phyloP scores from a whole-genome alignment of 2,329 filamentous ascomycete species.

The Clarireedia hainanense region DNA sequence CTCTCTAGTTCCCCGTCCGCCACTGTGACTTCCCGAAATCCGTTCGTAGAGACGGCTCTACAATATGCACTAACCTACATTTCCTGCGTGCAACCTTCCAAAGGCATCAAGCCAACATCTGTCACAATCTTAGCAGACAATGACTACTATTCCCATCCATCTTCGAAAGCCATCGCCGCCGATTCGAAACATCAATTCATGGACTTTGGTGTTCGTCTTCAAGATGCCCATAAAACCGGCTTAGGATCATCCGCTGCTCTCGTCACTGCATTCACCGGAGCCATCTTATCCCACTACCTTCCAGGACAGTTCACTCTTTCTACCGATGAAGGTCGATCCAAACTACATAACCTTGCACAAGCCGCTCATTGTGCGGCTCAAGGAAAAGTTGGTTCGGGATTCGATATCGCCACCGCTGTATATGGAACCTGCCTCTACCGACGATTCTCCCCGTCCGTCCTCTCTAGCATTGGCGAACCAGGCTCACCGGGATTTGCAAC shows the following conservation, averaged over 20 bases:
- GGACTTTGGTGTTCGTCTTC: conserved; percentile 67
- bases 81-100: conserved; percentile 33
- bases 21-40: conserved; percentile 47
- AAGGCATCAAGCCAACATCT: conserved; percentile 55
- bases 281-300: conserved; percentile 70
- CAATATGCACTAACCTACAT: conserved; percentile 83
- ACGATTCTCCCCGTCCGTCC: conserved; percentile 77
- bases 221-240: conserved; percentile 86
- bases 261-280: conserved; percentile 77
- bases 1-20: conserved; percentile 7
- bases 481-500: conserved; percentile 59
- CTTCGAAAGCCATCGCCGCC: conserved; percentile 27
- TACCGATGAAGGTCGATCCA: conserved; percentile 44
- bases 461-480: conserved; percentile 59
- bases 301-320: conserved; percentile 50
- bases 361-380: conserved; percentile 91
- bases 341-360: conserved; percentile 88
- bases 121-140: conserved; percentile 91
- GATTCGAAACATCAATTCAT: conserved; percentile 52
- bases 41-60: conserved; percentile 88
- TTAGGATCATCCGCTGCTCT: conserved; percentile 91
- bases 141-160: conserved; percentile 84
- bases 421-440: conserved; percentile 87
- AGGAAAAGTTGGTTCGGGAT: conserved; percentile 92
- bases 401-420: conserved; percentile 88